phyloP scores from a whole-genome alignment of 2,329 filamentous ascomycete genomes.

The Dissoconium aciculare region DNA sequence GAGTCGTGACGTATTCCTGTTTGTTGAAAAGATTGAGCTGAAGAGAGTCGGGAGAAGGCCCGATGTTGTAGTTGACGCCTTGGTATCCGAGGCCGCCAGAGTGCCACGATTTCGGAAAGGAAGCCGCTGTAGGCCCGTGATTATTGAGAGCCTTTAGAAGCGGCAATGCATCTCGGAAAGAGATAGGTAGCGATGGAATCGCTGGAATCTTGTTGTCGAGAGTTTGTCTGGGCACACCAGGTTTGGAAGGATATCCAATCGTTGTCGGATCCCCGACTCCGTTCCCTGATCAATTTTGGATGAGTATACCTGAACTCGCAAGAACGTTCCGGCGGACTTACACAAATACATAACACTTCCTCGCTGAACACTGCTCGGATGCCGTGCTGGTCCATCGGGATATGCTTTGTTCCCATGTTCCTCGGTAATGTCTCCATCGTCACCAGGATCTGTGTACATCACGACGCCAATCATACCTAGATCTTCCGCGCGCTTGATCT shows the following conservation, averaged over 20 bases:
- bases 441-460: constrained; percentile 77
- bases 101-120: constrained; percentile 58
- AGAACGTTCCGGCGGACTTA: constrained; percentile 21
- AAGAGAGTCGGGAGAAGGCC: constrained; percentile 59
- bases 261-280: constrained; percentile 69
- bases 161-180: constrained; percentile 71
- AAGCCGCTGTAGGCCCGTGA: constrained; percentile 60
- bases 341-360: constrained; percentile 57
- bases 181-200: constrained; percentile 85
- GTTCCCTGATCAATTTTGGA: constrained; percentile 34
- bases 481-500: constrained; percentile 83
- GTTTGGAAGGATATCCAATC: constrained; percentile 83
- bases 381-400: constrained; percentile 70
- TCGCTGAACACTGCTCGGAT: constrained; percentile 79
- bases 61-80: constrained; percentile 71
- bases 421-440: constrained; percentile 70
- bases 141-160: constrained; percentile 84
- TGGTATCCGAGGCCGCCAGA: constrained; percentile 56
- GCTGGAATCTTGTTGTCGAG: constrained; percentile 56
- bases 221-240: constrained; percentile 63
- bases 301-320: too few species aligned
- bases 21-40: constrained; percentile 37
- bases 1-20: constrained; percentile 36
- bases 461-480: constrained; percentile 75
- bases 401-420: constrained; percentile 67